These are phyloP conservation scores for Aeminium ludgeri DNA, from an alignment of 495 filamentous ascomycete genomes.

Conservation along the genomic window DNA sequence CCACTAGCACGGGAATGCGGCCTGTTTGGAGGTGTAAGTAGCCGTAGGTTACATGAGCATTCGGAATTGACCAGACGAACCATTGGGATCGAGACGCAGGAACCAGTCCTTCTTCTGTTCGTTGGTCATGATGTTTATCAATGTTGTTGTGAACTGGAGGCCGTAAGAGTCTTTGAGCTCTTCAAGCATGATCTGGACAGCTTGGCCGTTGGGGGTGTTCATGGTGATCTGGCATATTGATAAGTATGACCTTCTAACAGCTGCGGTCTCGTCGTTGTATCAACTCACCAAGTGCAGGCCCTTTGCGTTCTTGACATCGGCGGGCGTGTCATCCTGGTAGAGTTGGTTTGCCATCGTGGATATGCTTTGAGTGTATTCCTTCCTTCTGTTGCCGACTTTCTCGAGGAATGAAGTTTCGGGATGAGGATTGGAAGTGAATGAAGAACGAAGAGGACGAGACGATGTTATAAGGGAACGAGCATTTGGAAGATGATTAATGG, in stretches of 20 bases:
- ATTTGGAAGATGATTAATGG: too few relatives aligned
- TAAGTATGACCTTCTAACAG: too few relatives aligned
- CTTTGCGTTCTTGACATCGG: slow-evolving; percentile 29
- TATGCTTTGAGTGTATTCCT: too few relatives aligned
- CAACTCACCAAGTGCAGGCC: slow-evolving; percentile 22
- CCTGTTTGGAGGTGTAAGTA: slow-evolving; percentile 9
- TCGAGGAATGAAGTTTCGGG: too few relatives aligned
- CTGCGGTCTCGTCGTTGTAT: not conserved
- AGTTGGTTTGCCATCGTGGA: slow-evolving; percentile 22
- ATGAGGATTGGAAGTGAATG: too few relatives aligned
- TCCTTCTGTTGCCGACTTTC: too few relatives aligned
- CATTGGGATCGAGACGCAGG: slow-evolving; percentile 32
- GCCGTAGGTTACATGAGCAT: not conserved
- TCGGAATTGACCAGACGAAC: slow-evolving; percentile 13
- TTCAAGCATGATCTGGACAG: slow-evolving; percentile 24
- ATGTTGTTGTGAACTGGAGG: slow-evolving; percentile 33
- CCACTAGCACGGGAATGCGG: slow-evolving; percentile 35
- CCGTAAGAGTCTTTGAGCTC: slow-evolving; percentile 32
- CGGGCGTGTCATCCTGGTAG: slow-evolving; percentile 29
- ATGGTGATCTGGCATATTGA: slow-evolving; percentile 2
- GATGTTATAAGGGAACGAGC: too few relatives aligned
- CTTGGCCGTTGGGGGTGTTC: slow-evolving; percentile 25
- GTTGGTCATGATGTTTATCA: slow-evolving; percentile 38
- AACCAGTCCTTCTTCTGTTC: slow-evolving; percentile 47
- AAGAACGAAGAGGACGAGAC: too few relatives aligned